Evolutionary conservation across 352 stramenopile species (phyloP), one percentile per base, ranked within the genome.

Genomic region (Phytophthora chlamydospora): DNA sequence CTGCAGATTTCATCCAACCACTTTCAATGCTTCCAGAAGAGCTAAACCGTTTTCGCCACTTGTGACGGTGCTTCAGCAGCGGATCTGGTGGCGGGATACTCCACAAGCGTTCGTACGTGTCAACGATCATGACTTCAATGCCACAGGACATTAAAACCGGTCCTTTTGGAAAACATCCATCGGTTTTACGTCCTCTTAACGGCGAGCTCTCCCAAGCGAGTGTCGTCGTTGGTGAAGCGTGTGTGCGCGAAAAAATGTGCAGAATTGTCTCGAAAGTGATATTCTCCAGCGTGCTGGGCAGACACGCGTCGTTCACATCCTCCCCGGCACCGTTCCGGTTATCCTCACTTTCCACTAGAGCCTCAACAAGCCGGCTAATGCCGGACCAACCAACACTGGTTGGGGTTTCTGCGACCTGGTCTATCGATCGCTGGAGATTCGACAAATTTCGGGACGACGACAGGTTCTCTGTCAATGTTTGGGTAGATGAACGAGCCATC

Each of bases 101-200:
- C 85, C 88, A 96, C 19, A 95, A 47, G 6, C 85, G 82, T 39
- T 96, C 88, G 56, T 89, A 95, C 14, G 83, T 79, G n/a, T 76
- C 62, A 31, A 94, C 79, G 6, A 94, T 71, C 34, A 93, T 60
- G 40, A 74, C 85, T 57, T 95, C 80, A 24, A 96, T 68, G 5
- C 88, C 88, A 29, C 73, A 80, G 0, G 80, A 90, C 5, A 96
- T 58, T 1, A 68, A 54, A 32, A 96, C 76, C 2, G 88, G 85
- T 13, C 88, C 88, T 47, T 96, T 96, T 0, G 81, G 81, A 44
- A 72, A 88, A 21, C 76, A 66, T 11, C 69, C 62, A 54, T 91
- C 85, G 4, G 32, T 17, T 31, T 82, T 83, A 3, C 66, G 65
- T 6, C 35, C 52, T 50, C 71, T 76, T 36, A 72, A 71, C 27